Evolutionary conservation across 2,329 filamentous ascomycete species (phyloP).

Genomic region (Gyromitra esculenta): DNA sequence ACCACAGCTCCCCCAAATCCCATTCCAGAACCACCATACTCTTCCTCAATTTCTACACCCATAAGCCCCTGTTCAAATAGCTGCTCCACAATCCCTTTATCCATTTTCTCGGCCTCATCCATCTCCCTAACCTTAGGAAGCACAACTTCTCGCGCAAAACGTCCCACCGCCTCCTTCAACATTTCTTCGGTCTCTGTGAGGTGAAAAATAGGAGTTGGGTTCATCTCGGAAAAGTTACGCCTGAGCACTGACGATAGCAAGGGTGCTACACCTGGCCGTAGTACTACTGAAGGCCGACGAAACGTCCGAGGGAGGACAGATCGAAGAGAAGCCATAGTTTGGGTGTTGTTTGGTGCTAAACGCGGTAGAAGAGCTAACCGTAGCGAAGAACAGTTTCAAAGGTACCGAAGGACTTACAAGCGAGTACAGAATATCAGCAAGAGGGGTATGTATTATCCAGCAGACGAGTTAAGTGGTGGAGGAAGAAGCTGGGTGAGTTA

Average conservation of each 20-base stretch:
- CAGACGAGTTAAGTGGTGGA: neutral
- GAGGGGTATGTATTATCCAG: neutral
- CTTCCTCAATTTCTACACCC: conserved; percentile 96
- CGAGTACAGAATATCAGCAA: neutral
- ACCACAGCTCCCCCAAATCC: conserved; percentile 98
- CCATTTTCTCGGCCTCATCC: conserved; percentile 97
- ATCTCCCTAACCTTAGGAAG: conserved; percentile 93
- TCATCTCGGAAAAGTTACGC: conserved; percentile 75
- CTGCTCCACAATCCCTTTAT: conserved; percentile 84
- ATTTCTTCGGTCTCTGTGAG: conserved; percentile 87
- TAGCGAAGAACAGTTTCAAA: neutral
- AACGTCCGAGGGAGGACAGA: conserved; percentile 36
- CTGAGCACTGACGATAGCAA: conserved; percentile 19
- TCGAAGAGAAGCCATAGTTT: conserved; percentile 40
- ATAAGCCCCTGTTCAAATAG: conserved; percentile 97
- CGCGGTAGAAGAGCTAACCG: neutral
- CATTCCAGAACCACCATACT: conserved; percentile 96
- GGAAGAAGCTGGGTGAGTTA: conserved; percentile 8
- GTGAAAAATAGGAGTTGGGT: conserved; percentile 91
- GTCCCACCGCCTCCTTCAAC: conserved; percentile 88
- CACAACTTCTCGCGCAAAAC: conserved; percentile 89
- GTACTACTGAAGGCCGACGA: conserved; percentile 19
- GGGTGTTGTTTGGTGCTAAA: neutral
- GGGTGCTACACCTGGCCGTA: conserved; percentile 18
- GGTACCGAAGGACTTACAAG: neutral